A percentile compares a stretch with the other conserved stretches of the same genome.
Evolutionary conservation across 1,284 basidiomycete species (phyloP).

Genomic region (Uromyces viciae-fabae): DNA sequence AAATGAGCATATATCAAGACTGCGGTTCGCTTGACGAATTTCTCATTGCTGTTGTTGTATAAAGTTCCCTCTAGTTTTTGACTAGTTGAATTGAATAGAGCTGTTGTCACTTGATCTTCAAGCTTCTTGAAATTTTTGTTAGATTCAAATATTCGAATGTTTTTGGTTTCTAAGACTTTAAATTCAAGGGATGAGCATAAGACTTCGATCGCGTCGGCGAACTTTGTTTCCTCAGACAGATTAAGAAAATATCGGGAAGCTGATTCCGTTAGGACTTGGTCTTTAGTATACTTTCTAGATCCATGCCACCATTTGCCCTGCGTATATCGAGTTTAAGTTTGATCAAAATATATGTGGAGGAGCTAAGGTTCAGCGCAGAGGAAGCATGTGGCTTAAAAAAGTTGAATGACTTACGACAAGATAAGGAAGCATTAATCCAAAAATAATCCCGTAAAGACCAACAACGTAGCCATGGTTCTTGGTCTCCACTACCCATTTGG

Average conservation of each 20-base stretch:
- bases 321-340: no score
- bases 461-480: conserved; percentile 89
- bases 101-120: conserved; percentile 57
- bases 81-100: conserved; percentile 54
- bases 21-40: conserved; percentile 61
- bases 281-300: conserved; percentile 82
- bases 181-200: conserved; percentile 72
- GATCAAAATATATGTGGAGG: background rate
- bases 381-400: background rate
- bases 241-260: conserved; percentile 86
- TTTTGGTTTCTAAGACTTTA: conserved; percentile 59
- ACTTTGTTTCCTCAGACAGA: conserved; percentile 72
- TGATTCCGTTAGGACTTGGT: conserved; percentile 77
- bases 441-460: conserved; percentile 76
- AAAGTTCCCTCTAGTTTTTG: conserved; percentile 48
- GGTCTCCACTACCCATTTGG: conserved; percentile 86
- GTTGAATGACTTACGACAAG: conserved; percentile 65
- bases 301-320: conserved; percentile 97
- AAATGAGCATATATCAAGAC: conserved; percentile 82
- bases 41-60: conserved; percentile 33
- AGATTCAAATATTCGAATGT: conserved; percentile 48
- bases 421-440: conserved; percentile 79
- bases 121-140: conserved; percentile 54
- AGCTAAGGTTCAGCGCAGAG: background rate
- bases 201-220: conserved; percentile 70